phyloP scores from a whole-genome alignment of 2,329 filamentous ascomycete genomes.

The Calonectria crousiana region DNA sequence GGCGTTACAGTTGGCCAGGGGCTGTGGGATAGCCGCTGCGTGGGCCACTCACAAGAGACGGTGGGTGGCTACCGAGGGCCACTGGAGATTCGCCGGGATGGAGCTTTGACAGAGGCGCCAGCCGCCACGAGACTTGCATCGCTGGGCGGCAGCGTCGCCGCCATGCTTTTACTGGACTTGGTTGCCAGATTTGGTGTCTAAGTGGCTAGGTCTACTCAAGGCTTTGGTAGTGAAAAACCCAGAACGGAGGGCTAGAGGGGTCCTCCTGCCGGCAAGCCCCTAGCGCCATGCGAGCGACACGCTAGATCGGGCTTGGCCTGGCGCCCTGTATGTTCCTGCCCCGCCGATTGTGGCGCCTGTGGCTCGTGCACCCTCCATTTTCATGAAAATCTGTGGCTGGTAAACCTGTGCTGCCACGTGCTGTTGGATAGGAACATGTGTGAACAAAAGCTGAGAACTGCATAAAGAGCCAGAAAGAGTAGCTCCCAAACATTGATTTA shows the following conservation, averaged over 20 bases:
- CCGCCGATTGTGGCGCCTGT: conserved; percentile 29
- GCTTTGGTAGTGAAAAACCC: background rate
- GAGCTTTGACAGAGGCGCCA: background rate
- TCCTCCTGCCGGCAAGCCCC: conserved; percentile 27
- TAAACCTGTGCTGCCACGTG: too few relatives aligned
- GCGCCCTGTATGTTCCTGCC: conserved; percentile 2
- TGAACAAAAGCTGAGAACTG: background rate
- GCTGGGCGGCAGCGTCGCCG: background rate
- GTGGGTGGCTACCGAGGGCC: conserved; percentile 11
- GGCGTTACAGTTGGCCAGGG: conserved; percentile 22
- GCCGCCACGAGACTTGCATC: background rate
- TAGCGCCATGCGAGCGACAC: conserved; percentile 43
- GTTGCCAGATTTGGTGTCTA: background rate
- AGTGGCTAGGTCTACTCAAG: conserved; percentile 19
- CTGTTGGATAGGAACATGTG: background rate
- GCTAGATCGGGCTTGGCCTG: conserved; percentile 26
- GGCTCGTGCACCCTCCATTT: conserved; percentile 16
- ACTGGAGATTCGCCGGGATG: conserved; percentile 27
- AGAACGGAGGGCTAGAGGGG: conserved; percentile 21
- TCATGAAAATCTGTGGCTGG: conserved; percentile 24
- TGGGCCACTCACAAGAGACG: conserved; percentile 15
- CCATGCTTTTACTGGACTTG: background rate
- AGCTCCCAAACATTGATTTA: background rate
- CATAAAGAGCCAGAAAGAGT: background rate
- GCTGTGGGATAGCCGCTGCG: conserved; percentile 12